phyloP scores from a whole-genome alignment of 371 early-diverging fungal species.

The Rhizomucor miehei region DNA sequence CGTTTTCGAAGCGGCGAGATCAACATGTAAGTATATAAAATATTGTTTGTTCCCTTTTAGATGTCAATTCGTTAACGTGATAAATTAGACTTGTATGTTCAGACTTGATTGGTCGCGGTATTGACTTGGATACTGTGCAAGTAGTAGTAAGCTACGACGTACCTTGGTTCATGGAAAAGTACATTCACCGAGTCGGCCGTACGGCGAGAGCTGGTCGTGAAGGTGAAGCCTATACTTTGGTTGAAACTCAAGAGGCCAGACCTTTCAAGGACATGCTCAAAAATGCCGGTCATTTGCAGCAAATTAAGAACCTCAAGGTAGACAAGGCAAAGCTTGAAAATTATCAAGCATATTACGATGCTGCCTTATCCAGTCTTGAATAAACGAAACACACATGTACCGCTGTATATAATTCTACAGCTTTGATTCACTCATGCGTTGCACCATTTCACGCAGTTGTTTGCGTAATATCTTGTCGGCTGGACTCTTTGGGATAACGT shows the following conservation, averaged over 20 bases:
- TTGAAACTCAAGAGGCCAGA: slow-evolving; percentile 76
- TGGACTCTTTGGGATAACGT: slow-evolving; percentile 71
- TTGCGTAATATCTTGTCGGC: slow-evolving; percentile 76
- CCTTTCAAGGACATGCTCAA: slow-evolving; percentile 77
- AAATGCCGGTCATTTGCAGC: slow-evolving; percentile 63
- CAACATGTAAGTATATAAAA: slow-evolving; percentile 43
- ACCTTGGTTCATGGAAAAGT: slow-evolving; percentile 85
- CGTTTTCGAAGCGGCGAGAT: slow-evolving; percentile 72
- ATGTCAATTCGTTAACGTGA: not conserved
- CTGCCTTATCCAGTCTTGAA: slow-evolving; percentile 7
- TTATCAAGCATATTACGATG: slow-evolving; percentile 5
- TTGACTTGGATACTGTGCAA: slow-evolving; percentile 85
- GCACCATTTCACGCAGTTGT: too few relatives aligned
- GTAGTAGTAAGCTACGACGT: slow-evolving; percentile 94
- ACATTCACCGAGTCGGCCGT: slow-evolving; percentile 98
- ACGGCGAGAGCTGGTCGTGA: slow-evolving; percentile 95
- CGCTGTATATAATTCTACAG: too few relatives aligned
- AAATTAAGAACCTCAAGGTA: slow-evolving; percentile 49
- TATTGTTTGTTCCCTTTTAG: too few relatives aligned
- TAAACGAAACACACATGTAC: slow-evolving; percentile 6
- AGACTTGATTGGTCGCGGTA: slow-evolving; percentile 94
- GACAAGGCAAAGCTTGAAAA: slow-evolving; percentile 28
- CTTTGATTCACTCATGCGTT: too few relatives aligned
- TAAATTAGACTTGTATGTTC: slow-evolving; percentile 52
- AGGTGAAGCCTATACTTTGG: slow-evolving; percentile 86